Evolutionary conservation across 2,329 filamentous ascomycete genomes (phyloP), one percentile per base, ranked within the genome.

Genomic region (Aspergillus cejpii): DNA sequence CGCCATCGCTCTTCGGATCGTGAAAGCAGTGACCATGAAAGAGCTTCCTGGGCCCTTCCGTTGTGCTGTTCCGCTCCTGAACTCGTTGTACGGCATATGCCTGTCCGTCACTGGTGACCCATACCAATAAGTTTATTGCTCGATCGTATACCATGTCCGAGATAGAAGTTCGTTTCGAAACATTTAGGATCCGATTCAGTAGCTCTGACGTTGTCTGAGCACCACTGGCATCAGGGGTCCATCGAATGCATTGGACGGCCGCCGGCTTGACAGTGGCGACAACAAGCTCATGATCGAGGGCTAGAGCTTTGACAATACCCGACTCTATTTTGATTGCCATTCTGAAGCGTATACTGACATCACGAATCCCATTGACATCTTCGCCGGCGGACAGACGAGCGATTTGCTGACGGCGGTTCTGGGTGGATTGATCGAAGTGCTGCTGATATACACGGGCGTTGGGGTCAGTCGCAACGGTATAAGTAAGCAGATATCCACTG

Each of bases 261-360:
- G 90, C 84, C 3, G 92, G 92, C 60, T 92, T 95, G 45, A 81
- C 76, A 0, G 92, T 98, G 3, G 92, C 87, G 41, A 98, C 90
- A 17, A 97, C 76, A 31, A 98, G 74, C 65, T 97, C 92, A 44
- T 95, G 87, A 54, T 97, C 92, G 17, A 97, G 76, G 2, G 92
- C 91, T 43, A 97, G 71, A 8, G 87, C 88, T 58, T 83, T 87
- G 55, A 83, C 83, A 56, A 98, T 96, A 2, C 92, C 92, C 2
- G 92, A 92, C 67, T 98, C 92, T 14, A 98, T 88, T 63, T 94
- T 94, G 61, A 98, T 97, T 11, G 95, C 91, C 86, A 96, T 95
- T 45, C 91, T 81, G 67, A 98, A 98, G 8, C 88, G 85, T 39
- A 98, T 77, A 57, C 85, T 94, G 44, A 94, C 81, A 67, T 98